Conservation (phyloP, 805 yeast species). For the Metschnikowia baotianmanensis region DNA sequence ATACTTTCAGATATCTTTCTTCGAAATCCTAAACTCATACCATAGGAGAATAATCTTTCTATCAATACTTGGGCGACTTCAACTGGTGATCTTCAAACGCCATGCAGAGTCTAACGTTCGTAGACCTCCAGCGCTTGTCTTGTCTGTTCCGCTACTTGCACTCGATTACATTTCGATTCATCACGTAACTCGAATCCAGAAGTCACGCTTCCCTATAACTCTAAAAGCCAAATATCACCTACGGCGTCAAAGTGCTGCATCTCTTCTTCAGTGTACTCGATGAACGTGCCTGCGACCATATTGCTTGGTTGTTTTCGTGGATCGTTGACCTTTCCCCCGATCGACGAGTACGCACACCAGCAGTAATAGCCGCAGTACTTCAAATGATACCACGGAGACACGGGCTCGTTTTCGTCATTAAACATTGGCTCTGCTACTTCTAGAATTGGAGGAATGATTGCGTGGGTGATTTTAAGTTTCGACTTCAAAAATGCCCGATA, state of each 20-base stretch:
- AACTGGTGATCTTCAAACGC: too few relatives aligned
- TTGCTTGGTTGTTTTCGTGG: slow-evolving; percentile 13
- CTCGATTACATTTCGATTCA: too few relatives aligned
- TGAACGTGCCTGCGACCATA: neutral
- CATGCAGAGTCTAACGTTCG: too few relatives aligned
- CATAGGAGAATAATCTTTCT: too few relatives aligned
- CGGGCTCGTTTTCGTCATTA: slow-evolving; percentile 4
- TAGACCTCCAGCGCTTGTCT: too few relatives aligned
- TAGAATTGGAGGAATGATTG: slow-evolving; percentile 24
- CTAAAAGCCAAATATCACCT: slow-evolving; percentile 51
- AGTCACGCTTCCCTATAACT: too few relatives aligned
- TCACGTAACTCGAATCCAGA: too few relatives aligned
- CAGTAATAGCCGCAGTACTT: slow-evolving; percentile 50
- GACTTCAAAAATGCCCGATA: slow-evolving; percentile 26
- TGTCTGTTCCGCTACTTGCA: too few relatives aligned
- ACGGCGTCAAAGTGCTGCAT: slow-evolving; percentile 23
- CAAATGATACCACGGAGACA: slow-evolving; percentile 2
- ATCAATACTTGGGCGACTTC: too few relatives aligned
- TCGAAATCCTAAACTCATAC: too few relatives aligned
- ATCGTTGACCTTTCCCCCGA: slow-evolving; percentile 44
- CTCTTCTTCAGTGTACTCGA: neutral
- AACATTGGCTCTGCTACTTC: neutral
- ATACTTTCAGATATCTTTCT: too few relatives aligned
- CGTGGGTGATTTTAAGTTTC: slow-evolving; percentile 41
- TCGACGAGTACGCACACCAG: slow-evolving; percentile 58